phyloP scores from a whole-genome alignment of 352 stramenopile species.

The Pythium aphanidermatum region DNA sequence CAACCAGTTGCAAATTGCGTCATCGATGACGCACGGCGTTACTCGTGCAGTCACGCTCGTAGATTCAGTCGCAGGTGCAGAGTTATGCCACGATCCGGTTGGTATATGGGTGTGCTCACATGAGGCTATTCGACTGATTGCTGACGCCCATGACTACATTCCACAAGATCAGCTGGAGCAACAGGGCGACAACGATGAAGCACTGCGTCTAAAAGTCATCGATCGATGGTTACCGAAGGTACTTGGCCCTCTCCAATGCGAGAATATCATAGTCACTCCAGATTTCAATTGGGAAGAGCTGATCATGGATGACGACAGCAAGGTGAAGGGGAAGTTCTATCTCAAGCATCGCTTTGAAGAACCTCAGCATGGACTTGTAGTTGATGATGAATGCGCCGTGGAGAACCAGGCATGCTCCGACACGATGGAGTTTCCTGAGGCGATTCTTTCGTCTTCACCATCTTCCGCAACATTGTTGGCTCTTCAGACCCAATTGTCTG shows the following conservation, averaged over 20 bases:
- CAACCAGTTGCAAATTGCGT: conserved; percentile 8
- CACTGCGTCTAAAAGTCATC: too few relatives aligned
- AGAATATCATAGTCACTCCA: conserved; percentile 11
- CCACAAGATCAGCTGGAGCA: background rate
- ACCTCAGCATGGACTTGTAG: background rate
- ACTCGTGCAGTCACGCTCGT: conserved; percentile 11
- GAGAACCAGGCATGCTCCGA: background rate
- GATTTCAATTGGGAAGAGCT: conserved; percentile 19
- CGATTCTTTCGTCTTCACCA: background rate
- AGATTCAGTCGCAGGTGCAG: background rate
- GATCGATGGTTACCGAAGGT: conserved; percentile 7
- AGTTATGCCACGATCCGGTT: background rate
- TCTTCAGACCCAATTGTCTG: conserved; percentile 7
- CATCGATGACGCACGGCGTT: conserved; percentile 11
- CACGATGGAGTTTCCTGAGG: background rate
- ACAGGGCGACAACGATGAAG: background rate
- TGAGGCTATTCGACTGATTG: background rate
- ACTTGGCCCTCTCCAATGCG: conserved; percentile 11
- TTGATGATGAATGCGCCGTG: background rate
- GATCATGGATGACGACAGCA: background rate
- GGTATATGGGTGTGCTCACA: conserved; percentile 16
- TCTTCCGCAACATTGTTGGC: background rate
- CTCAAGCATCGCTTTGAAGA: background rate
- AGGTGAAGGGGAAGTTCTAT: background rate
- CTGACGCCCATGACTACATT: background rate